Conservation (phyloP, 1,139 yeast genomes). For the Arxiozyma heterogenica region DNA sequence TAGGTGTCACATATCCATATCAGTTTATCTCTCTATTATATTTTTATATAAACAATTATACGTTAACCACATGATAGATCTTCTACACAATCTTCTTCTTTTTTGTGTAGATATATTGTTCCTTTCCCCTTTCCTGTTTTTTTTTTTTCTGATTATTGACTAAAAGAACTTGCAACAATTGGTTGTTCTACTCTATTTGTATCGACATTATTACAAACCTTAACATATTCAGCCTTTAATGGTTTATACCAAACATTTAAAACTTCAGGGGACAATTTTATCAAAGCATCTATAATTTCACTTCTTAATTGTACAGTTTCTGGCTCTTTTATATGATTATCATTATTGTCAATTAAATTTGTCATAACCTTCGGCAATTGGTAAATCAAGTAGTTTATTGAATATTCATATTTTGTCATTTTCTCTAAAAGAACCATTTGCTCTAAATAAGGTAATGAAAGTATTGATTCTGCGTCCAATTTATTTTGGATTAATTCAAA, state of each 20-base stretch:
- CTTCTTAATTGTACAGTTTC: conserved; percentile 28
- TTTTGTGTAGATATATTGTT: too few relatives aligned
- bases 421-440: conserved; percentile 29
- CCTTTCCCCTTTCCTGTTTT: too few relatives aligned
- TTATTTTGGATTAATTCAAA: conserved; percentile 22
- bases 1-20: too few relatives aligned
- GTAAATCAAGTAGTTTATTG: conserved; percentile 20
- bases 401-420: conserved; percentile 23
- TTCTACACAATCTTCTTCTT: too few relatives aligned
- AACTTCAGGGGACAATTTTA: conserved; percentile 14
- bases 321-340: conserved; percentile 25
- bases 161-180: conserved; percentile 13
- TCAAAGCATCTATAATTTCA: conserved; percentile 25
- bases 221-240: conserved; percentile 17
- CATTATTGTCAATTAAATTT: conserved; percentile 23
- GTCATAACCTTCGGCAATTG: conserved; percentile 31
- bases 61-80: background rate
- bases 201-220: conserved; percentile 8
- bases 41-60: too few relatives aligned
- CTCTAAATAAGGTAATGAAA: conserved; percentile 30
- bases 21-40: background rate
- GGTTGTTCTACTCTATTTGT: conserved; percentile 8
- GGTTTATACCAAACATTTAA: conserved; percentile 30
- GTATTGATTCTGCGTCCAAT: conserved; percentile 19
- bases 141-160: conserved; percentile 1